Base-by-base conservation (phyloP, 345 rosid species). In the Moricandia moricandioides region DNA sequence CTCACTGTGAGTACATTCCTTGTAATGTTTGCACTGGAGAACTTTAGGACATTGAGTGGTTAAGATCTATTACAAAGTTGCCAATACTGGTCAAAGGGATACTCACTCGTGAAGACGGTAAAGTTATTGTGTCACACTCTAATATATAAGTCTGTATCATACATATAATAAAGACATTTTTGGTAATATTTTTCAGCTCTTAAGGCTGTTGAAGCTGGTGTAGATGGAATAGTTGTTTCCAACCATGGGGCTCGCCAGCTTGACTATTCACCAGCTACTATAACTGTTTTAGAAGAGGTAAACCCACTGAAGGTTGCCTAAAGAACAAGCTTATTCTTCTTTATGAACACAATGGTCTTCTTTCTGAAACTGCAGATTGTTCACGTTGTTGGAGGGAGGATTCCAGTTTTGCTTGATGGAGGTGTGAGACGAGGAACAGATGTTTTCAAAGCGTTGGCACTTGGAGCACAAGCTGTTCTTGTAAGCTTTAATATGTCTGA, bases 231-330 rank as follows among this genome's bases (percentile, higher is more conserved):
- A 78, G 78, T 91, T 0, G 93, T 89, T 79, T 91, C 95, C 0
- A 91, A 91, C 75, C 97, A 91, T 31, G 97, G 92, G 62, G 95
- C 80, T 75, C 92, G 97, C 5, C 95, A 89, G 75, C 88, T 91
- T 3, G 89, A 89, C 67, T 88, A 86, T 62, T 69, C 82, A 61
- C 95, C 95, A 2, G 83, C 97, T n/a, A 83, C 93, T 0, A 84
- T 91, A 51, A 77, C 84, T 65, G 88, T 82, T 51, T 85, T 91
- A 65, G 93, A 91, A 76, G 95, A 91, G 91, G 97, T 88, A 54
- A 52, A 55, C 43, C 49, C 59, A 9, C 21, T n/a, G 1, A 9
- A 54, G 18, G 5, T 8, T 62, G 29, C 14, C 11, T 69, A 45
- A 27, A 26, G 39, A 62, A 61, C 34, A 9, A 16, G 5, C 0